A percentile compares a stretch with the other conserved stretches of the same genome.
Evolutionary conservation across 2,329 filamentous ascomycete genomes (phyloP).

Genomic region (Fusarium scirpi): DNA sequence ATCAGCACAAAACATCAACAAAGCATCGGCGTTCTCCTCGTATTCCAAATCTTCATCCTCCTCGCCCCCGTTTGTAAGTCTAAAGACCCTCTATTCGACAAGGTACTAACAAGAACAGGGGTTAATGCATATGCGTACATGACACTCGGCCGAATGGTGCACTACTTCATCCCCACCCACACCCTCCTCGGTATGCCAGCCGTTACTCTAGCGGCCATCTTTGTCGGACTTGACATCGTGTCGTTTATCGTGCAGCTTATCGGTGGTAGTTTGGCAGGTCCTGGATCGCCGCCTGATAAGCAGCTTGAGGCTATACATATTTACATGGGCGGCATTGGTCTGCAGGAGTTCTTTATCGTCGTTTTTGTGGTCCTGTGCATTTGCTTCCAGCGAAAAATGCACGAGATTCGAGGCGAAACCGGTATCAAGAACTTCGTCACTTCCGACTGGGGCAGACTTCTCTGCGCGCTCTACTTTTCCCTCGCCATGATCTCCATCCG

Average conservation of each 20-base stretch:
- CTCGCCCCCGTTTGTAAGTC: constrained; percentile 41
- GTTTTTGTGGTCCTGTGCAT: constrained; percentile 56
- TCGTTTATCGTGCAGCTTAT: constrained; percentile 53
- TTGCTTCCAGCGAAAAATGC: constrained; percentile 31
- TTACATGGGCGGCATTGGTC: constrained; percentile 66
- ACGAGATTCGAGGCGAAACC: background rate
- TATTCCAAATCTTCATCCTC: constrained; percentile 44
- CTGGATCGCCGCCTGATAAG: constrained; percentile 42
- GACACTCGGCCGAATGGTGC: constrained; percentile 59
- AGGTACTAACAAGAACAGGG: constrained; percentile 43
- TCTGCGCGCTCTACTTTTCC: constrained; percentile 52
- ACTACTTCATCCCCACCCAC: constrained; percentile 56
- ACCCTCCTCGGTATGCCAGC: constrained; percentile 55
- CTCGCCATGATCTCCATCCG: constrained; percentile 56
- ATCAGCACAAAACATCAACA: constrained; percentile 41
- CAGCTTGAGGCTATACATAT: constrained; percentile 54
- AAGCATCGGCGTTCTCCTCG: constrained; percentile 28
- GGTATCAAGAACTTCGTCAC: background rate
- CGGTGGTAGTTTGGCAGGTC: constrained; percentile 49
- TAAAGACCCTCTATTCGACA: rapidly evolving
- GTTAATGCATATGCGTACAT: constrained; percentile 63
- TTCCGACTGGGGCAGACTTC: constrained; percentile 29
- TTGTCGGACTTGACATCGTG: constrained; percentile 57
- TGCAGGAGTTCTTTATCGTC: constrained; percentile 64
- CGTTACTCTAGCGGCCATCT: constrained; percentile 52